Percentiles rank a stretch among this genome's conserved stretches.
These are phyloP conservation scores for Aureobasidium zeae DNA, from an alignment of 2,329 filamentous ascomycete species.

Conservation along the genomic window DNA sequence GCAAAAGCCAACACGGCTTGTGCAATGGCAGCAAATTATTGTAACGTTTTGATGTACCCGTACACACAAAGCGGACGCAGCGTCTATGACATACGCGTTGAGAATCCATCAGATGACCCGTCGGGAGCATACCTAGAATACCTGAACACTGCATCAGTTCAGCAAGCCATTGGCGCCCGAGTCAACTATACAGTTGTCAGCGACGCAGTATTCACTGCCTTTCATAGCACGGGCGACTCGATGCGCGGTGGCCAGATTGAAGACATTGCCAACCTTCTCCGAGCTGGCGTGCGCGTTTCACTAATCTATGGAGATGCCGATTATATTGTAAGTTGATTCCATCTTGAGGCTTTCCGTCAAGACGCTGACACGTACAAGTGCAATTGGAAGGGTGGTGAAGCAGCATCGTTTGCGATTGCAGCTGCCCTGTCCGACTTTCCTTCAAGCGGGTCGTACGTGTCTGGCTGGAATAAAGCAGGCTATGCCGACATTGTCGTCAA, in stretches of 20 bases:
- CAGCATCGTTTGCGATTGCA: slow-evolving; percentile 54
- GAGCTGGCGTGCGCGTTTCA: slow-evolving; percentile 47
- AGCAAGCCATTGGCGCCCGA: slow-evolving; percentile 41
- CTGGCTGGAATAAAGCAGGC: slow-evolving; percentile 54
- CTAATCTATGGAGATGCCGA: slow-evolving; percentile 60
- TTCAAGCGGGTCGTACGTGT: slow-evolving; percentile 34
- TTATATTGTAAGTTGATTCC: slow-evolving; percentile 29
- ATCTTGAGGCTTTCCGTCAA: neutral
- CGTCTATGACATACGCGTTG: slow-evolving; percentile 40
- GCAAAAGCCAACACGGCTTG: slow-evolving; percentile 27
- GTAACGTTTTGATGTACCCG: slow-evolving; percentile 19
- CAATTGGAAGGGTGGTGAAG: slow-evolving; percentile 66
- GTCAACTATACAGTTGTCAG: slow-evolving; percentile 42
- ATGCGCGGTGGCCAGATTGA: slow-evolving; percentile 33
- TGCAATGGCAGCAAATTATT: slow-evolving; percentile 22
- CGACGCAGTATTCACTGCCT: slow-evolving; percentile 33
- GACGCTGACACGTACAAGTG: slow-evolving; percentile 23
- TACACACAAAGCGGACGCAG: slow-evolving; percentile 25
- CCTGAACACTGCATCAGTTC: slow-evolving; percentile 39
- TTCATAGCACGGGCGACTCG: slow-evolving; percentile 37
- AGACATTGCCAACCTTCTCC: slow-evolving; percentile 36
- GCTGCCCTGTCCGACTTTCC: slow-evolving; percentile 24
- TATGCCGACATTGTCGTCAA: slow-evolving; percentile 66
- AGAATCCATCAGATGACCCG: slow-evolving; percentile 29
- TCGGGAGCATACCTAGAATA: slow-evolving; percentile 41